A percentile compares a stretch with the other conserved stretches of the same genome.
Conservation (phyloP, 2,329 filamentous ascomycete genomes). For the Tolypocladium guangdongense region DNA sequence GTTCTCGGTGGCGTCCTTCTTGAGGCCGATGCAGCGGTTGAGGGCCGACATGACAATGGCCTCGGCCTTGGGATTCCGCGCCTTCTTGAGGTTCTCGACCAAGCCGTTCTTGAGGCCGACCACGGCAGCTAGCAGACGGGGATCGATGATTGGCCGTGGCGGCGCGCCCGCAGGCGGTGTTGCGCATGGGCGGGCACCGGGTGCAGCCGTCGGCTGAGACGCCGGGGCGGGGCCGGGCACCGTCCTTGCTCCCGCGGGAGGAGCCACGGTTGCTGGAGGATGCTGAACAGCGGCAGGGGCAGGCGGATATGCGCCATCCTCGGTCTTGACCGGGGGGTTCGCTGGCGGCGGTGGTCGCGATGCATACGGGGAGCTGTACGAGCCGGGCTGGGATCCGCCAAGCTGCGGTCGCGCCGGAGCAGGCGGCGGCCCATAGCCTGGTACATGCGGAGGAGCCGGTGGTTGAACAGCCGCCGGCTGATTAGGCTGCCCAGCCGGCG, state of each 20-base stretch:
- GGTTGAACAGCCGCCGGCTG: slow-evolving; percentile 15
- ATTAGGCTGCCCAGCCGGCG: slow-evolving; percentile 14
- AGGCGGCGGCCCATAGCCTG: slow-evolving; percentile 23
- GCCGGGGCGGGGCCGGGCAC: slow-evolving; percentile 6
- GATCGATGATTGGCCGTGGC: slow-evolving; percentile 29
- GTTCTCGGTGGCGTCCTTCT: slow-evolving; percentile 30
- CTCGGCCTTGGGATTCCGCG: slow-evolving; percentile 30
- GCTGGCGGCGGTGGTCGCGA: slow-evolving; percentile 20
- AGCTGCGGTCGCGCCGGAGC: slow-evolving; percentile 22
- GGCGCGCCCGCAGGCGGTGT: slow-evolving; percentile 15
- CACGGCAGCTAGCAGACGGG: slow-evolving; percentile 29
- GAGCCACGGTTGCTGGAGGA: slow-evolving; percentile 2
- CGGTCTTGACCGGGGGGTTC: slow-evolving; percentile 16
- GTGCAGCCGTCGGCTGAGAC: slow-evolving; percentile 4
- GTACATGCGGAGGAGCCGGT: slow-evolving; percentile 22
- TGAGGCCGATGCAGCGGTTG: slow-evolving; percentile 38
- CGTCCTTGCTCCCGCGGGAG: neutral
- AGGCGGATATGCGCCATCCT: slow-evolving; percentile 11
- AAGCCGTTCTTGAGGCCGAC: slow-evolving; percentile 36
- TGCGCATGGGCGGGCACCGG: slow-evolving; percentile 9
- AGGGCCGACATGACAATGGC: slow-evolving; percentile 41
- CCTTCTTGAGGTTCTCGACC: slow-evolving; percentile 32
- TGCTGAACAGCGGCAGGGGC: neutral
- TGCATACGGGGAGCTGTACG: slow-evolving; percentile 27
- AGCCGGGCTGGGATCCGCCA: slow-evolving; percentile 18